These are phyloP conservation scores for Polymyxa betae DNA, from an alignment of 208 protist species.

Conservation along the genomic window DNA sequence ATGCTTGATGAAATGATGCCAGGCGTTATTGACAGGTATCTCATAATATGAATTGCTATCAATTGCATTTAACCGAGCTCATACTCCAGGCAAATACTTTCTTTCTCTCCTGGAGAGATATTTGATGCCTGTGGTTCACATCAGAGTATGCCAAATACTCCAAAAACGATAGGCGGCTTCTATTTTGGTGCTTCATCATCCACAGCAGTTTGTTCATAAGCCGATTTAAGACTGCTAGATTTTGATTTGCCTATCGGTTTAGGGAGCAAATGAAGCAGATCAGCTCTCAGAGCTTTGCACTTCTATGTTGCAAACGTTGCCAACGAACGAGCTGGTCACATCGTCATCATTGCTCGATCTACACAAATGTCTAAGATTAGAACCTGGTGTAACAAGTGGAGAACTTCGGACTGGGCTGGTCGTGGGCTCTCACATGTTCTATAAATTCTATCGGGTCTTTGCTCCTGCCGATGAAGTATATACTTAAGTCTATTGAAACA, in stretches of 20 bases:
- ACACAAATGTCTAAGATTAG: conserved; percentile 8
- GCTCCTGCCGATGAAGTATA: conserved; percentile 21
- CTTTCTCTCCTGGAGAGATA: neutral
- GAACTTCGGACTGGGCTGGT: neutral
- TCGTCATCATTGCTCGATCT: neutral
- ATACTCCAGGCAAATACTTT: neutral
- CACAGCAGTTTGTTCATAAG: too few relatives aligned
- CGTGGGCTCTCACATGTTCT: conserved; percentile 47
- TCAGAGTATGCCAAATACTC: too few relatives aligned
- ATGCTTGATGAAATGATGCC: neutral
- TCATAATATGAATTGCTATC: neutral
- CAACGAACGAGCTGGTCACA: neutral
- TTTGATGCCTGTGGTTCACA: conserved; percentile 27
- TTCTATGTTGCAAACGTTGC: neutral
- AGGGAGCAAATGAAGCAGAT: neutral
- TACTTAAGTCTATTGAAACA: neutral
- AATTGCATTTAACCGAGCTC: too few relatives aligned
- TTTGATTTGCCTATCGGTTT: neutral
- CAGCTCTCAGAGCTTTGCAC: neutral
- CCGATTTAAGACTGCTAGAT: too few relatives aligned
- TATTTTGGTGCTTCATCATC: too few relatives aligned
- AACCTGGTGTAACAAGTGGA: neutral
- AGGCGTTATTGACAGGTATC: neutral
- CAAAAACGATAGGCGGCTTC: too few relatives aligned
- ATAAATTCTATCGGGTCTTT: conserved; percentile 49